Evolutionary conservation across 2,329 filamentous ascomycete species (phyloP), one percentile per base, ranked within the genome.

Genomic region (Epichloe scottii): DNA sequence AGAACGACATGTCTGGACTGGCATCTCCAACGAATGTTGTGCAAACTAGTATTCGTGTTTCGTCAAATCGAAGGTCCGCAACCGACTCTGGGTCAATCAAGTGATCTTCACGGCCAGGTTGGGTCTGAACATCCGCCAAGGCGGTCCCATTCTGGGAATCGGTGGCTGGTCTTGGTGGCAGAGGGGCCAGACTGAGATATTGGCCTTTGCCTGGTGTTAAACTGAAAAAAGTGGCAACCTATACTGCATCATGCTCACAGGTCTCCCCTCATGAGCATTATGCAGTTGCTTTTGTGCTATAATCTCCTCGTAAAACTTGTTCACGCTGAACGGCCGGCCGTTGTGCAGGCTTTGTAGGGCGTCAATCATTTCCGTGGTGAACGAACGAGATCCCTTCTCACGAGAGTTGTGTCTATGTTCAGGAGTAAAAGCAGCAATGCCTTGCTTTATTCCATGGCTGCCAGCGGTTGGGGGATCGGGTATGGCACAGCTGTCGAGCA

Each of bases 21-120:
- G 79, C 77, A 57, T 84, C 80, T 30, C 80, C 80, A 30, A 83
- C 77, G 59, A 82, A 84, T 0, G 80, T 84, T 0, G 81, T 84
- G 61, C 81, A 84, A 2, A 83, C 80, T 11, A 84, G 66, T n/a
- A 82, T 76, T 55, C 81, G 72, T 8, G 75, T 70, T 57, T 84
- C 79, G 34, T 83, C 79, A 57, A 84, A 82, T 10, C 74, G 75
- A 19, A 84, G 66, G 55, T 80, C 77, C 5, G 73, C 68, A 2
- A 75, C 72, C 2, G 72, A 69, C 17, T 71, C 71, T 7, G 72
- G 69, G 35, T 73, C 70, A 54, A 77, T 73, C 38, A 70, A 58
- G 26, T 69, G 63, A 33, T 74, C 71, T 48, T 69, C 64, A 34
- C 59, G 59, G 43, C 58, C 54, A 43, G 54, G 54, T 3, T 52